Base-by-base conservation (phyloP, 345 rosid genomes). In the Populus ilicifolia region DNA sequence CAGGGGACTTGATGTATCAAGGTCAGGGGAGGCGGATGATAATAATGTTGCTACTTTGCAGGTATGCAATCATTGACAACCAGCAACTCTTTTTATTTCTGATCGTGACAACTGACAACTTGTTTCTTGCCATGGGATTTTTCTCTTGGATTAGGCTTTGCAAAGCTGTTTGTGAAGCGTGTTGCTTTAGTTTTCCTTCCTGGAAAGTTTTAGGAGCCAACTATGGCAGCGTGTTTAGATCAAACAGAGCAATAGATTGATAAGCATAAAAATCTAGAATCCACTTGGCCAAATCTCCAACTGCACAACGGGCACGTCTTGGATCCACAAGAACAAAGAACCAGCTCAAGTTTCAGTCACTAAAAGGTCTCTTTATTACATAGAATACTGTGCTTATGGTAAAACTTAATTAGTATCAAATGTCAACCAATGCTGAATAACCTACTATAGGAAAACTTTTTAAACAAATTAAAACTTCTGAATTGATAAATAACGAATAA, bases 1-100 rank as follows among this genome's bases (percentile, higher is more conserved):
- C 76, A 93, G 99, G 92, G 99, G 99, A 69, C 91, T 91, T 64
- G 97, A 93, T 77, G 95, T 92, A 77, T 86, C 97, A 80, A 88
- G 89, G 82, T 94, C 96, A 56, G 96, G 98, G 66, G 94, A 93
- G 77, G 82, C 83, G 62, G 89, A 86, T 41, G 98, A 91, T 70
- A 93, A 73, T 85, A 93, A 73, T 85, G 88, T 89, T 80, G 80
- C 91, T 66, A 87, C 86, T 78, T 85, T 96, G 83, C 98, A 96
- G 99, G 99, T 96, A 88, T 70, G 29, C 59, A n/a, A 29, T 59
- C 23, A 56, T n/a, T 9, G 27, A n/a, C 62, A 56, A 56, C 25
- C 27, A n/a, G 1, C 25, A 8, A 56, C 62, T 56, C 11, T 56
- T 56, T 20, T 56, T 56, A 11, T 43, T 43, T 43, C 46, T 56